phyloP scores from a whole-genome alignment of 2,329 filamentous ascomycete species.

The Aaosphaeria arxii region DNA sequence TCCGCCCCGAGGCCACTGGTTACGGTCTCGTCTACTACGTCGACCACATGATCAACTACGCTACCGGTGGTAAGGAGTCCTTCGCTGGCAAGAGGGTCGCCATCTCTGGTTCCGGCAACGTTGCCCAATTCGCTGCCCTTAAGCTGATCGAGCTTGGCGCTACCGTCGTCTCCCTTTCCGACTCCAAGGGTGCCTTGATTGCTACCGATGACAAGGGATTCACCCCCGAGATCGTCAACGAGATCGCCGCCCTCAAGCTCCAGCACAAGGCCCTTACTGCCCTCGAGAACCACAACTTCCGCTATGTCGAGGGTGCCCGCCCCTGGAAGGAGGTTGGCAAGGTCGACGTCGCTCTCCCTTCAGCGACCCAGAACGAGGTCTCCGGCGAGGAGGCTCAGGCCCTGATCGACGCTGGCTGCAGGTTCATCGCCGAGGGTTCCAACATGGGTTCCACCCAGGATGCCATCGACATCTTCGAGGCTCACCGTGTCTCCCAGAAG shows the following conservation, averaged over 20 bases:
- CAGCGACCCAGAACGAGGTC: slow-evolving; percentile 97
- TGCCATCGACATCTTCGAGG: slow-evolving; percentile 91
- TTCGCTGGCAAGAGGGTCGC: slow-evolving; percentile 92
- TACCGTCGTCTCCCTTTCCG: slow-evolving; percentile 87
- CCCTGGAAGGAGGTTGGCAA: slow-evolving; percentile 89
- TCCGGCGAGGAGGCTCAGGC: slow-evolving; percentile 83
- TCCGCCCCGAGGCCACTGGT: slow-evolving; percentile 94
- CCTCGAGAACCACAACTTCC: slow-evolving; percentile 68
- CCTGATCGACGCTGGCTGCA: slow-evolving; percentile 71
- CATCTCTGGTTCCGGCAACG: slow-evolving; percentile 95
- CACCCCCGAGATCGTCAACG: slow-evolving; percentile 72
- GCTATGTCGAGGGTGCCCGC: slow-evolving; percentile 81
- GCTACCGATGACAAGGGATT: slow-evolving; percentile 69
- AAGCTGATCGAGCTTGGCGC: slow-evolving; percentile 96
- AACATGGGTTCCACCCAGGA: slow-evolving; percentile 99
- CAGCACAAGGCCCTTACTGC: slow-evolving; percentile 78
- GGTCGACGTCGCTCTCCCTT: slow-evolving; percentile 89
- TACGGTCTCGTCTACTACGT: slow-evolving; percentile 97
- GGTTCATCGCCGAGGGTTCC: slow-evolving; percentile 91
- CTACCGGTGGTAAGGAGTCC: slow-evolving; percentile 70
- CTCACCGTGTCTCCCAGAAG: slow-evolving; percentile 65
- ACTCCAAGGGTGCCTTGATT: slow-evolving; percentile 83
- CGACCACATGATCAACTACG: slow-evolving; percentile 90
- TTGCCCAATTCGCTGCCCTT: slow-evolving; percentile 94
- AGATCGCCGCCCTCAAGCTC: slow-evolving; percentile 83